These are phyloP conservation scores for Podospora comata DNA, from an alignment of 495 filamentous ascomycete genomes.

Conservation along the genomic window DNA sequence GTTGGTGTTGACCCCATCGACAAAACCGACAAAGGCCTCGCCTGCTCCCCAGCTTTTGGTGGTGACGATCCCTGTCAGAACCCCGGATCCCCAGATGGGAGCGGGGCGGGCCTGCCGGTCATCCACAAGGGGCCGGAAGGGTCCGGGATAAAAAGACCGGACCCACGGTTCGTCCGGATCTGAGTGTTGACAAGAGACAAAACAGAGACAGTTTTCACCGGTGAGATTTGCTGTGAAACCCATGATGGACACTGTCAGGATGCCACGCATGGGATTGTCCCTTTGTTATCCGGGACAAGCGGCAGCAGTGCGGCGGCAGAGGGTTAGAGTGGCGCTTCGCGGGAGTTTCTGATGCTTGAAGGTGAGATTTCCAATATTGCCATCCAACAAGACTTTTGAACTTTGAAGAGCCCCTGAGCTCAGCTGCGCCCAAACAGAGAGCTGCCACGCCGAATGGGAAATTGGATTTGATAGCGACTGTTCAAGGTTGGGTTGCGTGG, in stretches of 20 bases:
- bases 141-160: not conserved
- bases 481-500: not conserved
- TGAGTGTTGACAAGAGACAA: not conserved
- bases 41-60: conserved; percentile 3
- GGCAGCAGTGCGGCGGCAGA: not conserved
- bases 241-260: not conserved
- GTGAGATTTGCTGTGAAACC: not conserved
- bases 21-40: not conserved
- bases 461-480: not conserved
- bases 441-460: not conserved
- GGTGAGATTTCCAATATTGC: too few relatives aligned
- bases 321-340: not conserved
- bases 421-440: not conserved
- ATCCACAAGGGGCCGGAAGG: not conserved
- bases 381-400: too few relatives aligned
- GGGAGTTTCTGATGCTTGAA: not conserved
- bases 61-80: not conserved
- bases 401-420: not conserved
- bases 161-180: not conserved
- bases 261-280: not conserved
- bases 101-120: conserved; percentile 3
- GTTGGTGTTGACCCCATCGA: not conserved
- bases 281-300: not conserved
- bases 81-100: not conserved
- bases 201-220: not conserved